Base-by-base conservation (phyloP, 352 stramenopile species). In the Thraustochytrium sp. region DNA sequence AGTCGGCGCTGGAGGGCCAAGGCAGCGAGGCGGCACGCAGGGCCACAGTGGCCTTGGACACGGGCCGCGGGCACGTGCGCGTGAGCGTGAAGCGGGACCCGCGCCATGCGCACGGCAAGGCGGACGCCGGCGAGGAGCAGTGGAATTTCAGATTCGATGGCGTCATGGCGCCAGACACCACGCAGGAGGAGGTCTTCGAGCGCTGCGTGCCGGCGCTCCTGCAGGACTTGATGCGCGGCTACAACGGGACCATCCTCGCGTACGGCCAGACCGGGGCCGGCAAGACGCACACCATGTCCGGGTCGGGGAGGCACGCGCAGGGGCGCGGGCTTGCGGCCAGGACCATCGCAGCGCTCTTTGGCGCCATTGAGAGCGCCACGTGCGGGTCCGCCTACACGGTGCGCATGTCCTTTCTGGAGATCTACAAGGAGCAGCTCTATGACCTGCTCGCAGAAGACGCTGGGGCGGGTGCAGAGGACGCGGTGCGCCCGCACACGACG, bases 281-380 rank as follows among this genome's bases (percentile, higher is more conserved):
- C 62, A 92, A 92, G 82, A 92, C 89, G 48, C 88, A 92, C 84
- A 92, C 89, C 3, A 92, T 92, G 89, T n/a, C n/a, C n/a, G n/a
- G n/a, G n/a, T n/a, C n/a, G n/a, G n/a, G n/a, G n/a, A n/a, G n/a
- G n/a, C n/a, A n/a, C n/a, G n/a, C 37, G 31, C 38, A n/a, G 3
- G 18, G 23, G 26, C 34, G 53, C 34, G 68, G 68, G 46, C 68
- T 80, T 31, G 68, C 68, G 21, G 42, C 68, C 5, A 23, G 68
- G 13, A 72, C 68, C 23, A 49, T 80, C 9, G 13, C 68, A 34
- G 29, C 3, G 13, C 68, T 80, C 34, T 80, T 80, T 37, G 44
- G 68, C 23, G 44, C 34, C 8, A 31, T 75, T 80, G 89, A 90
- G 54, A 85, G 89, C 46, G 89, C 94, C 64, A 90, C 92, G 75